Evolutionary conservation across 1,139 yeast genomes (phyloP).

Genomic region (Geotrichum carabidarum): DNA sequence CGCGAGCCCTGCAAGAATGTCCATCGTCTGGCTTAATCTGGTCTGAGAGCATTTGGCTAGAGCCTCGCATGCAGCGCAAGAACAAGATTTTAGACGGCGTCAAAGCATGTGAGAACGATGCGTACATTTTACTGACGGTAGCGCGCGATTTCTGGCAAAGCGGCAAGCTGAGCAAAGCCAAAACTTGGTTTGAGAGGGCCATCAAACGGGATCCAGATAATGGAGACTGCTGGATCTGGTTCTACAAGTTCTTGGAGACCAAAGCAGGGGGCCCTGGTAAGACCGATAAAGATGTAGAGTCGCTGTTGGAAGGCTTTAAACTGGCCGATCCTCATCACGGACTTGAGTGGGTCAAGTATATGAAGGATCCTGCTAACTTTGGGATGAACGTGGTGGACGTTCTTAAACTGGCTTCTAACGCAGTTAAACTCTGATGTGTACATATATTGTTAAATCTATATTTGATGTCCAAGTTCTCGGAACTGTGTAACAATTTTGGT

Average conservation of each 20-base stretch:
- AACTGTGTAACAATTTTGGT: no score
- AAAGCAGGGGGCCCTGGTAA: conserved; percentile 13
- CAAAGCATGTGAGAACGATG: conserved; percentile 56
- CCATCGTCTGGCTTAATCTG: conserved; percentile 61
- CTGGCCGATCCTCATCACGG: conserved; percentile 57
- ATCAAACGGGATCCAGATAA: conserved; percentile 47
- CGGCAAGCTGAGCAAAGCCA: conserved; percentile 60
- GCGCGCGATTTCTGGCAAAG: conserved; percentile 68
- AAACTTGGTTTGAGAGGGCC: conserved; percentile 73
- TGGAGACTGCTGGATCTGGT: conserved; percentile 82
- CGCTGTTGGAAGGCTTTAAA: conserved; percentile 24
- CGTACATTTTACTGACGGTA: conserved; percentile 54
- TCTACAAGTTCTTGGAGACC: conserved; percentile 42
- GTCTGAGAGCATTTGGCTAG: conserved; percentile 52
- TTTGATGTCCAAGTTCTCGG: not conserved
- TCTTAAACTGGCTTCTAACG: conserved; percentile 26
- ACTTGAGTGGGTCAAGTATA: conserved; percentile 47
- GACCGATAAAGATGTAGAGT: not conserved
- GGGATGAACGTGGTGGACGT: conserved; percentile 41
- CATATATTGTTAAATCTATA: not conserved
- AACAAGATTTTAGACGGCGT: conserved; percentile 69
- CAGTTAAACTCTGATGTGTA: not conserved
- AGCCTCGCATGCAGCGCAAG: conserved; percentile 50
- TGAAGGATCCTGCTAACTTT: conserved; percentile 45
- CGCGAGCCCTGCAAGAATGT: conserved; percentile 55